Conservation (phyloP, 768 basidiomycete genomes). For the Mycena rosella region DNA sequence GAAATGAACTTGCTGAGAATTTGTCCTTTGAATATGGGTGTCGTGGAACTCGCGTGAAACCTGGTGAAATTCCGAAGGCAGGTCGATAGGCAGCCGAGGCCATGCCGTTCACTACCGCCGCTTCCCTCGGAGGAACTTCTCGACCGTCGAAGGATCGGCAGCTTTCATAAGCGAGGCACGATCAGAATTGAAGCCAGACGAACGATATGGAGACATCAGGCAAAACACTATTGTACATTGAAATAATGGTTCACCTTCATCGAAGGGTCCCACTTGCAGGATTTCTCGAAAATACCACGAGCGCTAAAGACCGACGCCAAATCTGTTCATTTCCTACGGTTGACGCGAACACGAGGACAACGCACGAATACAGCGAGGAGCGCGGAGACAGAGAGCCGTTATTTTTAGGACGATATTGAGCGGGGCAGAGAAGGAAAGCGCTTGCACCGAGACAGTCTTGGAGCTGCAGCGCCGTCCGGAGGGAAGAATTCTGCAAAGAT, state of each 20-base stretch:
- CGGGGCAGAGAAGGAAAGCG: background rate
- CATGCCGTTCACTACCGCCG: constrained; percentile 6
- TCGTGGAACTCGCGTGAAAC: background rate
- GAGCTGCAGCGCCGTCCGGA: background rate
- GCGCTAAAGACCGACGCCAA: background rate
- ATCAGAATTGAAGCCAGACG: constrained; percentile 1
- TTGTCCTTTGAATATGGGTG: too few relatives aligned
- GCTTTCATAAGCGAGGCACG: constrained; percentile 17
- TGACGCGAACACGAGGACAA: background rate
- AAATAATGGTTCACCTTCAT: constrained; percentile 1
- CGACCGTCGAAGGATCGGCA: constrained; percentile 18
- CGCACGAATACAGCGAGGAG: background rate
- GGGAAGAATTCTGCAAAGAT: background rate
- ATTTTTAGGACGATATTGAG: background rate
- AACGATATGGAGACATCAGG: background rate
- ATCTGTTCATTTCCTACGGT: too few relatives aligned
- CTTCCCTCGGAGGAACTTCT: constrained; percentile 16
- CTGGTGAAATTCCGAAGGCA: background rate
- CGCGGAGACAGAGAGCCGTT: constrained; percentile 2
- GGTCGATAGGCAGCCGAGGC: background rate
- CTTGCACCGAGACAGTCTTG: constrained; percentile 1
- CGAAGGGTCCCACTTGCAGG: background rate
- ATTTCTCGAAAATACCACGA: background rate
- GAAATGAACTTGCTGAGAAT: background rate
- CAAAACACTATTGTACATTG: too few relatives aligned